These are phyloP conservation scores for Malassezia psittaci DNA, from an alignment of 1,284 basidiomycete genomes.

Conservation along the genomic window DNA sequence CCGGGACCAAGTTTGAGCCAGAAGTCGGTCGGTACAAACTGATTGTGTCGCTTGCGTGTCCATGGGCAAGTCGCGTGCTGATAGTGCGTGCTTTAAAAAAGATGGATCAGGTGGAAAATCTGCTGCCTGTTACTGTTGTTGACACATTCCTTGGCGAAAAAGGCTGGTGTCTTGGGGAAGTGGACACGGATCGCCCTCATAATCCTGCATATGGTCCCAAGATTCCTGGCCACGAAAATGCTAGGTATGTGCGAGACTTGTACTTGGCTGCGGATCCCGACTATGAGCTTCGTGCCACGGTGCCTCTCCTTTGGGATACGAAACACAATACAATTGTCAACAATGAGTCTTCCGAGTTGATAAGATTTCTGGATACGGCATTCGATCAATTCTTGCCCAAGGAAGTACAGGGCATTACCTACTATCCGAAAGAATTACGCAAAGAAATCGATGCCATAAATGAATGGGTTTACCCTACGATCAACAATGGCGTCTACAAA, in stretches of 20 bases:
- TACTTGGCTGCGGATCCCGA: conserved; percentile 66
- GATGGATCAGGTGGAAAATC: conserved; percentile 70
- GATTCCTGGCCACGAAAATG: conserved; percentile 43
- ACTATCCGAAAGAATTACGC: conserved; percentile 61
- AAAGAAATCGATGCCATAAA: conserved; percentile 77
- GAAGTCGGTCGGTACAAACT: conserved; percentile 60
- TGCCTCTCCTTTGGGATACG: conserved; percentile 88
- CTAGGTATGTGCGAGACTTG: conserved; percentile 69
- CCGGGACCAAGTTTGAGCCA: conserved; percentile 65
- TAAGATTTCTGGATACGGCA: conserved; percentile 69
- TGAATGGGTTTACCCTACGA: conserved; percentile 58
- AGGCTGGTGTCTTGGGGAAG: conserved; percentile 74
- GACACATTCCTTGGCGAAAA: conserved; percentile 71
- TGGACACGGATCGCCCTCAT: conserved; percentile 25
- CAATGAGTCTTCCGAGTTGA: conserved; percentile 56
- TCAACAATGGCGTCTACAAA: conserved; percentile 61
- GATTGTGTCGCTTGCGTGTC: conserved; percentile 48
- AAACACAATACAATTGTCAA: conserved; percentile 80
- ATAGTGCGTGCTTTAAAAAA: conserved; percentile 86
- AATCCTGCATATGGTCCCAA: conserved; percentile 31
- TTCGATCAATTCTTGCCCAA: conserved; percentile 42
- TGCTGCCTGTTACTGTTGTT: conserved; percentile 52
- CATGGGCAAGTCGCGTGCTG: conserved; percentile 85
- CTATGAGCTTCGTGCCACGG: conserved; percentile 42
- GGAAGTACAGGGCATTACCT: conserved; percentile 26